Evolutionary conservation across 768 basidiomycete genomes (phyloP), one percentile per base, ranked within the genome.

Genomic region (Pilatotrama ljubarskyi): DNA sequence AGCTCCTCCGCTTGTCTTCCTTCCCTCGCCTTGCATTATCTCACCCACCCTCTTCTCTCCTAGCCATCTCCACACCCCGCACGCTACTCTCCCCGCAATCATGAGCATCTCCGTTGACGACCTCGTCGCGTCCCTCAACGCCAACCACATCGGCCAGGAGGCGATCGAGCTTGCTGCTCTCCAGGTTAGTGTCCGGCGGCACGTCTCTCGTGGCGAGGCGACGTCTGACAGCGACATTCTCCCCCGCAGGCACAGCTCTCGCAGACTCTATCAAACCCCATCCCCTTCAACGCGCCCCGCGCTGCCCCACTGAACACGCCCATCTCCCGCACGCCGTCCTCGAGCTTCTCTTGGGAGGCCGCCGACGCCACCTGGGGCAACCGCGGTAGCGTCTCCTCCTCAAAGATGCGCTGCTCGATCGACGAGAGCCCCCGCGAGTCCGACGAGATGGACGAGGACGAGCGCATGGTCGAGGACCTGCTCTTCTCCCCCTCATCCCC

Each of bases 131-230:
- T 81, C 80, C 11, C 63, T 82, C 65, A 74, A 71, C 42, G 65
- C 76, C 2, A 78, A 74, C 68, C 80, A 82, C 75, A 80, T 82
- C 68, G 80, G 80, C 59, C 82, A 82, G 64, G 80, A 82, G 64
- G 79, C 80, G n/a, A 73, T 76, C 14, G 82, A 82, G 71, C 73
- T 82, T 60, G 78, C 78, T 47, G 69, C 75, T 24, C 74, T 82
- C 14, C 79, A 82, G 75, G 80, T 82, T 64, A 24, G 59, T 51
- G 14, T 55, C n/a, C 44, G 5, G 43, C n/a, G 20, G 9, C 52
- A n/a, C 46, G 10, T 41, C 40, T 50, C 51, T 24, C 18, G 17
- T 14, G 40, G 29, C 29, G 29, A 5, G 29, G 29, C 18, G 22
- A 18, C 35, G 11, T 41, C 51, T 38, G 17, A 29, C 62, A n/a